Evolutionary conservation across 1,284 basidiomycete genomes (phyloP).

Genomic region (Quambalaria eucalypti): DNA sequence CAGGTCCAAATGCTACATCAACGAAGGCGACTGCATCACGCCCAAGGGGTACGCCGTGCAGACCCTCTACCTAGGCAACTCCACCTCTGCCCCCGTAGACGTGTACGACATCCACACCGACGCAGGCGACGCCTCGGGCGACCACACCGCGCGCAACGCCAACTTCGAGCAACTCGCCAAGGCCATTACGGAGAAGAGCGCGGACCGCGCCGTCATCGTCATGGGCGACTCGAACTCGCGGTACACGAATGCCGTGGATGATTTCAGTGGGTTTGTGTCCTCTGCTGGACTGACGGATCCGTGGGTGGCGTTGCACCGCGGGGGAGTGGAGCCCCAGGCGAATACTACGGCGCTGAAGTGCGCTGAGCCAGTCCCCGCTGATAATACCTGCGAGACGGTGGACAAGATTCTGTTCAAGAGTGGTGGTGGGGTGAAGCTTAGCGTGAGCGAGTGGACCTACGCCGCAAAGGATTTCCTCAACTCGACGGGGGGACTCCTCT

Average conservation of each 20-base stretch:
- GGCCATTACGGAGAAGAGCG: slow-evolving; percentile 8
- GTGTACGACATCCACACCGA: slow-evolving; percentile 13
- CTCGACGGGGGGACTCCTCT: too few relatives aligned
- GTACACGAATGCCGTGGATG: slow-evolving; percentile 9
- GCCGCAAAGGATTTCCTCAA: too few relatives aligned
- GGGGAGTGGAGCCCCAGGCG: too few relatives aligned
- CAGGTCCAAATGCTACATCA: slow-evolving; percentile 9
- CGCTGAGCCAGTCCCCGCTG: too few relatives aligned
- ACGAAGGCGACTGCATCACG: slow-evolving; percentile 11
- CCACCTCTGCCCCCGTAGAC: slow-evolving; percentile 5
- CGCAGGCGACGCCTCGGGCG: slow-evolving; percentile 7
- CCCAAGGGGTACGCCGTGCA: slow-evolving; percentile 12
- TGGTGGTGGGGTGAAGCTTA: too few relatives aligned
- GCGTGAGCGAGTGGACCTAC: too few relatives aligned
- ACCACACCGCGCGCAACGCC: slow-evolving; percentile 7
- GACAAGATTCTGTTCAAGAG: too few relatives aligned
- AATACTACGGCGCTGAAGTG: too few relatives aligned
- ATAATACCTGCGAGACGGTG: too few relatives aligned
- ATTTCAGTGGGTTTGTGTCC: slow-evolving; percentile 2
- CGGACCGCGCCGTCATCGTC: slow-evolving; percentile 9
- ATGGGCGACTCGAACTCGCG: slow-evolving; percentile 14
- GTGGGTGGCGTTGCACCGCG: too few relatives aligned
- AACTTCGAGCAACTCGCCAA: slow-evolving; percentile 10
- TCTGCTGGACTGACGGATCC: too few relatives aligned
- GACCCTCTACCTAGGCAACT: slow-evolving; percentile 8